Conservation (phyloP, 2,329 filamentous ascomycete species). For the Pestalotiopsis sp. region DNA sequence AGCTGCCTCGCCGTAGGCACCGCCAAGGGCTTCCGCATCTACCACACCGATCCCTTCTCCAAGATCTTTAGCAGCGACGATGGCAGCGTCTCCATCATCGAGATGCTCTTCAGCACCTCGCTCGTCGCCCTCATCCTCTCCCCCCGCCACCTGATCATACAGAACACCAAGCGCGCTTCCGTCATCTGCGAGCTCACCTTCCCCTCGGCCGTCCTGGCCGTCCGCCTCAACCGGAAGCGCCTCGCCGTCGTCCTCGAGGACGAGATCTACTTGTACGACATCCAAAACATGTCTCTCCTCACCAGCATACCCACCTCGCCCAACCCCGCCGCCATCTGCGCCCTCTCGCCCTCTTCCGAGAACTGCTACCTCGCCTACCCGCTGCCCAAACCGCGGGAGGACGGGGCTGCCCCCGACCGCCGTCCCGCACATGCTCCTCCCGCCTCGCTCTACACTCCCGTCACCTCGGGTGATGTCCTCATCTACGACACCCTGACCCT, state of each 20-base stretch:
- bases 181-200: conserved; percentile 99
- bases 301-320: conserved; percentile 93
- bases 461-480: conserved; percentile 88
- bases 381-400: conserved; percentile 72
- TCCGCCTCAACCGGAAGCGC: conserved; percentile 91
- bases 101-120: conserved; percentile 99
- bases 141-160: conserved; percentile 88
- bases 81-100: conserved; percentile 91
- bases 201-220: conserved; percentile 91
- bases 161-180: conserved; percentile 85
- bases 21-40: conserved; percentile 92
- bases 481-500: conserved; percentile 89
- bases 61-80: conserved; percentile 95
- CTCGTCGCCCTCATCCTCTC: conserved; percentile 92
- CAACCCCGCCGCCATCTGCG: conserved; percentile 89
- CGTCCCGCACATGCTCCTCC: conserved; percentile 85
- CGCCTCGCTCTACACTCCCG: conserved; percentile 73
- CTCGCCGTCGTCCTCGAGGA: conserved; percentile 93
- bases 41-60: conserved; percentile 93
- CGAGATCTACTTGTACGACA: conserved; percentile 97
- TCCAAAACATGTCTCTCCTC: conserved; percentile 95
- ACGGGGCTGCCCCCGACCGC: conserved; percentile 52
- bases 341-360: conserved; percentile 90
- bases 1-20: conserved; percentile 97
- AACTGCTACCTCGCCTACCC: conserved; percentile 96